phyloP scores from a whole-genome alignment of 1,284 basidiomycete species.

The Pisolithus thermaeus region DNA sequence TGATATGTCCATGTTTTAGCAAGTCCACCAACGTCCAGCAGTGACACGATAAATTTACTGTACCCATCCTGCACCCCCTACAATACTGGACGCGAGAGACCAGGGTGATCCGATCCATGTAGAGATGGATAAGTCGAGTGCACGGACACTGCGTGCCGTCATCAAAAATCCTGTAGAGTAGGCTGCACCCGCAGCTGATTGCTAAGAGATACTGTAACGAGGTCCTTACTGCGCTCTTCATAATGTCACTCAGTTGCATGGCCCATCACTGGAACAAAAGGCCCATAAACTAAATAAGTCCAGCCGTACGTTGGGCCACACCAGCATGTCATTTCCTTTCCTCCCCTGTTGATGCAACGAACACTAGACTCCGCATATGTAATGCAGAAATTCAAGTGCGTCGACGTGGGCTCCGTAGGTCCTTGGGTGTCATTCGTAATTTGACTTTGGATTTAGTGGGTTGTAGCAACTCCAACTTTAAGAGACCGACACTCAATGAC shows the following conservation, averaged over 20 bases:
- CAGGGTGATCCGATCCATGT: constrained; percentile 4
- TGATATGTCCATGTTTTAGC: constrained; percentile 31
- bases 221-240: too few species aligned
- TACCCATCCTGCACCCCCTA: not conserved
- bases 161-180: constrained; percentile 11
- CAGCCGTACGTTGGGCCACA: constrained; percentile 15
- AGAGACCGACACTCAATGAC: too few species aligned
- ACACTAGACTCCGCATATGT: constrained; percentile 34
- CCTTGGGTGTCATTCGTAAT: not conserved
- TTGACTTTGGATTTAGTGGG: not conserved
- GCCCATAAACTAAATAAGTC: not conserved
- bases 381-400: constrained; percentile 46
- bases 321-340: too few species aligned
- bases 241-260: too few species aligned
- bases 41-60: not conserved
- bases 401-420: constrained; percentile 34
- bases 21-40: constrained; percentile 6
- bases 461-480: too few species aligned
- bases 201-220: too few species aligned
- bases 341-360: too few species aligned
- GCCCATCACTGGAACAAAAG: constrained; percentile 2
- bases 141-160: constrained; percentile 1
- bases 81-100: not conserved
- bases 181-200: constrained; percentile 1
- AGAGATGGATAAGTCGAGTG: constrained; percentile 11